phyloP scores from a whole-genome alignment of 2,329 filamentous ascomycete species.

The Penicillium sp. region DNA sequence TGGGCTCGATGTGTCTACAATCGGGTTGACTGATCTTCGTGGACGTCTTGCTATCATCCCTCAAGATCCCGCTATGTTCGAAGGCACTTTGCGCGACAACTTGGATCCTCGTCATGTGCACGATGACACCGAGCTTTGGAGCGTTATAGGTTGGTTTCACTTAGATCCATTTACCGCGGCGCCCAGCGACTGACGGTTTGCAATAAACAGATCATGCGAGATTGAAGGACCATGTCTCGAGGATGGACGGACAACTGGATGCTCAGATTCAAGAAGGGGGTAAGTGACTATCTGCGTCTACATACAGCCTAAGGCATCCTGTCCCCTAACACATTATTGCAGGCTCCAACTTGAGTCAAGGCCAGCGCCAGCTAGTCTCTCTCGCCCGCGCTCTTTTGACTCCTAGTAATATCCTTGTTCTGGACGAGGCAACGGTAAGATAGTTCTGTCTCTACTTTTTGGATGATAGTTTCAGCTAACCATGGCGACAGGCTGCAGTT shows the following conservation, averaged over 20 bases:
- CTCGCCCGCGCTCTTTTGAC: constrained; percentile 87
- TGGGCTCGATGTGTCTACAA: constrained; percentile 74
- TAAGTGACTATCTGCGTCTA: constrained; percentile 40
- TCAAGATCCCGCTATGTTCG: constrained; percentile 91
- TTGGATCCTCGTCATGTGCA: constrained; percentile 89
- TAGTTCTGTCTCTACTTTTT: background rate
- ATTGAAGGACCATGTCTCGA: constrained; percentile 77
- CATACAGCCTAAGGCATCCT: background rate
- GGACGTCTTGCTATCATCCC: constrained; percentile 91
- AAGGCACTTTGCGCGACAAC: constrained; percentile 87
- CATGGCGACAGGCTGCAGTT: constrained; percentile 50
- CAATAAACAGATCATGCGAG: constrained; percentile 67
- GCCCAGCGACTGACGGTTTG: constrained; percentile 33
- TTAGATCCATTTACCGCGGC: background rate
- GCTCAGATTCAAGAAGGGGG: constrained; percentile 88
- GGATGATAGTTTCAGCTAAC: constrained; percentile 13
- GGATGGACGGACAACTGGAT: constrained; percentile 82
- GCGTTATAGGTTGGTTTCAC: constrained; percentile 65
- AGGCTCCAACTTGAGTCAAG: constrained; percentile 92
- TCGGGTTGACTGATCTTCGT: constrained; percentile 80
- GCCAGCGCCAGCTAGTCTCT: constrained; percentile 87
- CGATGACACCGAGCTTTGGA: constrained; percentile 96
- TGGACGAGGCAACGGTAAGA: constrained; percentile 85
- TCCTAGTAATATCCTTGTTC: constrained; percentile 89
- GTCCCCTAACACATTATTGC: constrained; percentile 7